Percentiles rank a stretch among this genome's conserved stretches.
phyloP scores from a whole-genome alignment of 768 basidiomycete species.

The Suillus clintonianus region DNA sequence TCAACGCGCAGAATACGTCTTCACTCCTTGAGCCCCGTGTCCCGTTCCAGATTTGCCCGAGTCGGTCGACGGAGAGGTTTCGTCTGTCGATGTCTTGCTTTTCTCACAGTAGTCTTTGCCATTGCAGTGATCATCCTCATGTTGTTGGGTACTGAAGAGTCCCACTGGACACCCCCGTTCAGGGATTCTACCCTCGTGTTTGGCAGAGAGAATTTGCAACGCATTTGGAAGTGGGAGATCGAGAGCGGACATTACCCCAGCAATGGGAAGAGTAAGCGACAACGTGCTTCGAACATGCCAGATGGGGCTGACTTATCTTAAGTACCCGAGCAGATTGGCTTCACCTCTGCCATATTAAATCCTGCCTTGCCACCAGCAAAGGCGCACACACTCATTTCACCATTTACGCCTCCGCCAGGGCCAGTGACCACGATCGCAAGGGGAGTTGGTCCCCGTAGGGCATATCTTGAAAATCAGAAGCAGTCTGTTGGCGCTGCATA shows the following conservation, averaged over 20 bases:
- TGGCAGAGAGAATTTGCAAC: conserved; percentile 67
- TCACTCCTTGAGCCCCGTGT: conserved; percentile 55
- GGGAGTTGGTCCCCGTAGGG: conserved; percentile 73
- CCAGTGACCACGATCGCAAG: conserved; percentile 47
- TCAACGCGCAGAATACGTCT: conserved; percentile 62
- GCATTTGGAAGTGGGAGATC: conserved; percentile 94
- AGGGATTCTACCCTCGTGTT: conserved; percentile 73
- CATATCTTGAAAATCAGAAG: conserved; percentile 70
- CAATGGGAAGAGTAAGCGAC: conserved; percentile 58
- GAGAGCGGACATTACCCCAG: conserved; percentile 89
- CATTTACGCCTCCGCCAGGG: conserved; percentile 46
- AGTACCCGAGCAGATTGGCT: conserved; percentile 68
- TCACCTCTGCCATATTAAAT: conserved; percentile 58
- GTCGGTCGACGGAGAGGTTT: conserved; percentile 57
- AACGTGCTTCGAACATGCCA: conserved; percentile 12
- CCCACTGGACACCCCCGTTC: conserved; percentile 36
- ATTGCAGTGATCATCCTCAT: conserved; percentile 42
- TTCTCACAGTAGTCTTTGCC: conserved; percentile 52
- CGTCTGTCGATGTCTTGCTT: conserved; percentile 51
- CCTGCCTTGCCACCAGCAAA: conserved; percentile 63
- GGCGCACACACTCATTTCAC: conserved; percentile 46
- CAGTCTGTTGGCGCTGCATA: conserved; percentile 66
- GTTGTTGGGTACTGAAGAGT: conserved; percentile 45
- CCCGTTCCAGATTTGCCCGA: conserved; percentile 44
- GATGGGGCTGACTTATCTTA: conserved; percentile 2